Percentiles rank a stretch among this genome's conserved stretches.
These are phyloP conservation scores for Artemisia annua DNA, from an alignment of 129 eudicot species.

Conservation along the genomic window DNA sequence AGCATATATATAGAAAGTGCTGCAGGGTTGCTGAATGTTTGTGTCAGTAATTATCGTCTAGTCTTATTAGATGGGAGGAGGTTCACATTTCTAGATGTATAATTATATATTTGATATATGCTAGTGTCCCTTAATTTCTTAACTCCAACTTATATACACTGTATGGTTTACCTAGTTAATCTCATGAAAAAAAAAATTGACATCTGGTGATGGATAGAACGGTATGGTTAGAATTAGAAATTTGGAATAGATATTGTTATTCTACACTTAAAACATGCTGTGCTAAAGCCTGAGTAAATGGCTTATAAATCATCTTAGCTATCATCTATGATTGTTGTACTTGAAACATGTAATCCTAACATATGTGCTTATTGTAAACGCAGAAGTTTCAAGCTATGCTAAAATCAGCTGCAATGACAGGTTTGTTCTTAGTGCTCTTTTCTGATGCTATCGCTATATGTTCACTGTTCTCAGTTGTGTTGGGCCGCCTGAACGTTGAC, in stretches of 20 bases:
- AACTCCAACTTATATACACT: too few relatives aligned
- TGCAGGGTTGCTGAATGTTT: neutral
- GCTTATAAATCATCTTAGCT: neutral
- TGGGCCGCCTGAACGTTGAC: constrained; percentile 6
- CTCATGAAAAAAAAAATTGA: too few relatives aligned
- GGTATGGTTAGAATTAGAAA: too few relatives aligned
- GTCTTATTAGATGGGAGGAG: neutral
- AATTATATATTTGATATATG: neutral
- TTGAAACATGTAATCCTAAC: constrained; percentile 21
- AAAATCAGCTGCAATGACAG: constrained; percentile 64
- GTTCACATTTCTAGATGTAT: too few relatives aligned
- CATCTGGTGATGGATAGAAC: too few relatives aligned
- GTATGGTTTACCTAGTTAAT: too few relatives aligned
- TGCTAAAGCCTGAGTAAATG: too few relatives aligned
- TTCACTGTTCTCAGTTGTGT: constrained; percentile 10
- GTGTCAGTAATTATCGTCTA: neutral
- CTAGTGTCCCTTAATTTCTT: neutral
- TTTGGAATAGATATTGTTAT: too few relatives aligned
- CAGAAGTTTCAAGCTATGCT: constrained; percentile 75
- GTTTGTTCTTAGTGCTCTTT: constrained; percentile 34
- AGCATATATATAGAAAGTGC: neutral
- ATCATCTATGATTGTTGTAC: constrained; percentile 3
- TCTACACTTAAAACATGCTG: too few relatives aligned
- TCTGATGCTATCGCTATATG: neutral
- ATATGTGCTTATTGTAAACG: constrained; percentile 29